These are phyloP conservation scores for Millerago galiae DNA, from an alignment of 805 yeast genomes.

Conservation along the genomic window DNA sequence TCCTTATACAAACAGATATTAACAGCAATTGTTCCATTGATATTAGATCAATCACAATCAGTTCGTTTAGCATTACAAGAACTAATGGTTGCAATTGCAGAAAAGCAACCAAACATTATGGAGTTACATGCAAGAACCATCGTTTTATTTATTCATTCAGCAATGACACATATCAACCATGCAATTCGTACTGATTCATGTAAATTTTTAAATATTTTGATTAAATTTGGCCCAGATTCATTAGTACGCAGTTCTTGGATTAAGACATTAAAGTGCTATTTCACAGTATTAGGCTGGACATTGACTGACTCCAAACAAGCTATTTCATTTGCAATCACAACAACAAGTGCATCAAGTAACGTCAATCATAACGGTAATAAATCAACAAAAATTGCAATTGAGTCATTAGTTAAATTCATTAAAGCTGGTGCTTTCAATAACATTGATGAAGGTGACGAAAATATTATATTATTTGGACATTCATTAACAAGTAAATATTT, in stretches of 20 bases:
- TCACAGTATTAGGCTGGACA: slow-evolving; percentile 74
- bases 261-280: slow-evolving; percentile 59
- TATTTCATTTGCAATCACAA: slow-evolving; percentile 28
- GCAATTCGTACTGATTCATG: slow-evolving; percentile 73
- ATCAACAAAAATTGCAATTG: slow-evolving; percentile 28
- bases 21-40: slow-evolving; percentile 49
- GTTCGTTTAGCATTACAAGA: slow-evolving; percentile 56
- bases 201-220: slow-evolving; percentile 51
- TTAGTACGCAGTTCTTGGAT: slow-evolving; percentile 60
- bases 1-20: slow-evolving; percentile 52
- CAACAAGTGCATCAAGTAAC: slow-evolving; percentile 21
- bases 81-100: slow-evolving; percentile 42
- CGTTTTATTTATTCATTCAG: slow-evolving; percentile 74
- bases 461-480: slow-evolving; percentile 3
- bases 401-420: slow-evolving; percentile 36
- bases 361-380: slow-evolving; percentile 12
- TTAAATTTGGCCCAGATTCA: slow-evolving; percentile 48
- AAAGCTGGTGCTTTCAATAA: slow-evolving; percentile 31
- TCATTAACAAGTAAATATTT: slow-evolving; percentile 46
- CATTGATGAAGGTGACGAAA: slow-evolving; percentile 13
- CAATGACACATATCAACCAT: slow-evolving; percentile 88
- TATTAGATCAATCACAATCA: slow-evolving; percentile 50
- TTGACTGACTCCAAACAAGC: slow-evolving; percentile 27
- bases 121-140: slow-evolving; percentile 54
- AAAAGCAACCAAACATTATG: slow-evolving; percentile 46